Conservation (phyloP, 2,329 filamentous ascomycete species). For the Polychaeton citri region DNA sequence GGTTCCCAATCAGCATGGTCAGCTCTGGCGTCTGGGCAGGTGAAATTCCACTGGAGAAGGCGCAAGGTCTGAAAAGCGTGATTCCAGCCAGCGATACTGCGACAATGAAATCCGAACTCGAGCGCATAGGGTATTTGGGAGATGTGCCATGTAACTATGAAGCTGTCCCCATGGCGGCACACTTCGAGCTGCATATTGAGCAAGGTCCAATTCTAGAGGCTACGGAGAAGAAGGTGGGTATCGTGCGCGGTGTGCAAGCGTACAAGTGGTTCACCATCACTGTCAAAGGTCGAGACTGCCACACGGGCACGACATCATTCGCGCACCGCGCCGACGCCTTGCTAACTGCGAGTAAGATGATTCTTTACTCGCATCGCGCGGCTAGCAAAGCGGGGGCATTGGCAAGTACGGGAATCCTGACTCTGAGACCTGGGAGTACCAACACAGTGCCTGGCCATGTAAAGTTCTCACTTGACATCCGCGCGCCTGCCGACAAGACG, state of each 20-base stretch:
- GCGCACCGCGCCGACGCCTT: conserved; percentile 54
- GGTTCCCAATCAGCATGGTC: conserved; percentile 64
- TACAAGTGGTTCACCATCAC: conserved; percentile 62
- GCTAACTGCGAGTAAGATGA: conserved; percentile 53
- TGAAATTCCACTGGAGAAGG: conserved; percentile 48
- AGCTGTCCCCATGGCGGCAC: conserved; percentile 54
- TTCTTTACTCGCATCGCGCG: conserved; percentile 50
- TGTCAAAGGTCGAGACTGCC: conserved; percentile 53
- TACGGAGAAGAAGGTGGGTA: conserved; percentile 48
- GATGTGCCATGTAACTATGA: conserved; percentile 41
- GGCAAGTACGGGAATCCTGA: conserved; percentile 58
- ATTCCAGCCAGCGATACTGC: conserved; percentile 39
- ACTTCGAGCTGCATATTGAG: conserved; percentile 78
- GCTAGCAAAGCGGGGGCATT: conserved; percentile 48
- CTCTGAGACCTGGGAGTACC: conserved; percentile 51
- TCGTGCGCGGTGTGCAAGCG: conserved; percentile 60
- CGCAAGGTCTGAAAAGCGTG: conserved; percentile 50
- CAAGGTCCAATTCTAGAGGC: conserved; percentile 65
- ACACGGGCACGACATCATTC: conserved; percentile 64
- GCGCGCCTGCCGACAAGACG: conserved; percentile 42
- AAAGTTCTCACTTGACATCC: conserved; percentile 55
- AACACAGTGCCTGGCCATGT: conserved; percentile 62
- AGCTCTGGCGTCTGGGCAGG: conserved; percentile 66
- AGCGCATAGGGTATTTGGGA: conserved; percentile 60
- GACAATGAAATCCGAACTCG: conserved; percentile 54